Conservation (phyloP, 257 asterid species). For the Solanum sejunctum region DNA sequence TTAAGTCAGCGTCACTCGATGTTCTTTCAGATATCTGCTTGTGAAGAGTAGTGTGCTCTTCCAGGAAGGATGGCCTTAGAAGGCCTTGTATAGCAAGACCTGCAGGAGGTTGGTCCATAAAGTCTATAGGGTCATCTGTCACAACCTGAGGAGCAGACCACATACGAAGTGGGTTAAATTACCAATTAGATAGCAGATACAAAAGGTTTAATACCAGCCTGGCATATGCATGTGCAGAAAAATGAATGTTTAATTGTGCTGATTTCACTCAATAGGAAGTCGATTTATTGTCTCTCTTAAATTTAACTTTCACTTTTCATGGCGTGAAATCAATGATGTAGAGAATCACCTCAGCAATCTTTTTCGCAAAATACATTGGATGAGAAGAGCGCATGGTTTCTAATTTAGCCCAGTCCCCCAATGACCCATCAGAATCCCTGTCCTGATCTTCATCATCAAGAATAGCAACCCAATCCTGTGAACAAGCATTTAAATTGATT, state of each 20-base stretch:
- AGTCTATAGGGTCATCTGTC: slow-evolving; percentile 76
- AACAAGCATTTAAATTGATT: slow-evolving; percentile 15
- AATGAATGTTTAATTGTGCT: neutral
- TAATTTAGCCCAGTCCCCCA: slow-evolving; percentile 95
- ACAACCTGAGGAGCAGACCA: slow-evolving; percentile 40
- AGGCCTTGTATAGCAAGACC: slow-evolving; percentile 91
- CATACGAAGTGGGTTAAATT: neutral
- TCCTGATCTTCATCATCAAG: slow-evolving; percentile 59
- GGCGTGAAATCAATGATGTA: neutral
- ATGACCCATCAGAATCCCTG: slow-evolving; percentile 68
- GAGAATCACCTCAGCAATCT: slow-evolving; percentile 57
- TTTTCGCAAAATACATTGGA: slow-evolving; percentile 90
- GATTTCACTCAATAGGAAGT: neutral
- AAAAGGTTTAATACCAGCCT: neutral
- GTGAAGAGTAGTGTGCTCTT: slow-evolving; percentile 70
- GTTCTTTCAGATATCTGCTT: slow-evolving; percentile 51
- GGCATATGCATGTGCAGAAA: neutral
- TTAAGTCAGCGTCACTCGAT: slow-evolving; percentile 17
- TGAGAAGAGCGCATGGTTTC: slow-evolving; percentile 94
- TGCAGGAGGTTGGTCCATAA: slow-evolving; percentile 88
- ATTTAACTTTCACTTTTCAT: neutral
- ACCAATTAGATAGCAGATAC: neutral
- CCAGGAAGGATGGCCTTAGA: slow-evolving; percentile 81
- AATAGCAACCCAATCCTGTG: slow-evolving; percentile 84
- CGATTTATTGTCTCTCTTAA: neutral